A percentile compares a stretch with the other conserved stretches of the same genome.
Evolutionary conservation across 1,284 basidiomycete genomes (phyloP).

Genomic region (Tranzscheliella williamsii): DNA sequence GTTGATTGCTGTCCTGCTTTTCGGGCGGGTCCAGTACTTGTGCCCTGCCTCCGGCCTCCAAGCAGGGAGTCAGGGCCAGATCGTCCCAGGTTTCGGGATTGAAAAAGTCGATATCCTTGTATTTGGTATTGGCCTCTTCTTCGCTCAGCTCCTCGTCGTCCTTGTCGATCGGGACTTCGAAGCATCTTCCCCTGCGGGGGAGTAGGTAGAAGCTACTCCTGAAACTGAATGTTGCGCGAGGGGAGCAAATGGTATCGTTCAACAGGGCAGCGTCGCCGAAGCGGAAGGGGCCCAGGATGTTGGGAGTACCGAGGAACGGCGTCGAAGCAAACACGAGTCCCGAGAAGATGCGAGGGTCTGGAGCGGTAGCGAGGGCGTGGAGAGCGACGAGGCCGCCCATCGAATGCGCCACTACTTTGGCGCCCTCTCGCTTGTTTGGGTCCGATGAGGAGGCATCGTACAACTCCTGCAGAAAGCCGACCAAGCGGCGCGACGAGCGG

Average conservation of each 20-base stretch:
- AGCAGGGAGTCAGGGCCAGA: constrained; percentile 36
- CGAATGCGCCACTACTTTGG: constrained; percentile 59
- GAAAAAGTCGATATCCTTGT: constrained; percentile 43
- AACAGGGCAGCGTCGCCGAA: constrained; percentile 56
- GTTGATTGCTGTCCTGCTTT: background rate
- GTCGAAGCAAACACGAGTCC: constrained; percentile 57
- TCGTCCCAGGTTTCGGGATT: constrained; percentile 39
- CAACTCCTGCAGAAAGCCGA: constrained; percentile 24
- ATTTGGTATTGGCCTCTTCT: constrained; percentile 9
- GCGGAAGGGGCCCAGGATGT: constrained; percentile 58
- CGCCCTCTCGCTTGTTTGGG: constrained; percentile 35
- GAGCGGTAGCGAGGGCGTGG: constrained; percentile 51
- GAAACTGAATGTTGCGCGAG: constrained; percentile 57
- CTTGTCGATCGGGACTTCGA: constrained; percentile 28
- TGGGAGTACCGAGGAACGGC: constrained; percentile 59
- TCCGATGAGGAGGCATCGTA: constrained; percentile 30
- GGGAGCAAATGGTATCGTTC: constrained; percentile 56
- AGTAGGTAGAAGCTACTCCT: constrained; percentile 59
- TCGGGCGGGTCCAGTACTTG: background rate
- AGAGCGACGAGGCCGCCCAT: constrained; percentile 61
- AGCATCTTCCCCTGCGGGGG: constrained; percentile 41
- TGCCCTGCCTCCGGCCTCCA: constrained; percentile 12
- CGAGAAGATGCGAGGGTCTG: constrained; percentile 56
- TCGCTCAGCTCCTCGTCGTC: constrained; percentile 28
- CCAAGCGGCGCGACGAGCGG: constrained; percentile 13